These are phyloP conservation scores for Scolecobasidium constrictum DNA, from an alignment of 2,329 filamentous ascomycete species.

Conservation along the genomic window DNA sequence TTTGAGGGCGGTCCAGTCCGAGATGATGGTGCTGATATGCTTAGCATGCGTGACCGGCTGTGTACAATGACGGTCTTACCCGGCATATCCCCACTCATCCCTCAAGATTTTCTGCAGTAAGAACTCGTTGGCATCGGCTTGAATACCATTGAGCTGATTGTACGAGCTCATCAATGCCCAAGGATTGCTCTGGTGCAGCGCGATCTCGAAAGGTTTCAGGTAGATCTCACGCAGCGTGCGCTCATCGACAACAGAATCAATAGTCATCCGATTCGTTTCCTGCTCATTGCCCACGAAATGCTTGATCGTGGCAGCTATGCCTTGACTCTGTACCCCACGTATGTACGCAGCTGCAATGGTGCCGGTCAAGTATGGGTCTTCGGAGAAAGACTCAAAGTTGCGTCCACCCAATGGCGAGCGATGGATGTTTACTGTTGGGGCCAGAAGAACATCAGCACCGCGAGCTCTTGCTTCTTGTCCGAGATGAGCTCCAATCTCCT, in stretches of 20 bases:
- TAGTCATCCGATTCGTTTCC: slow-evolving; percentile 55
- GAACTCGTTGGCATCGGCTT: slow-evolving; percentile 27
- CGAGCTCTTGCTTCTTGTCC: slow-evolving; percentile 63
- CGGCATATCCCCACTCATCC: slow-evolving; percentile 30
- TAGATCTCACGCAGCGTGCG: slow-evolving; percentile 59
- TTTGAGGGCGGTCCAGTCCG: slow-evolving; percentile 29
- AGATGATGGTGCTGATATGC: slow-evolving; percentile 26
- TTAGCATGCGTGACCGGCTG: no score
- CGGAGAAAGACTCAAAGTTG: slow-evolving; percentile 80
- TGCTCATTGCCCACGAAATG: slow-evolving; percentile 68
- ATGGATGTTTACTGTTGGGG: slow-evolving; percentile 72
- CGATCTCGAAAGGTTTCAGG: slow-evolving; percentile 65
- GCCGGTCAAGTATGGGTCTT: slow-evolving; percentile 69
- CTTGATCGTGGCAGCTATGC: slow-evolving; percentile 69
- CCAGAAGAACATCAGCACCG: slow-evolving; percentile 62
- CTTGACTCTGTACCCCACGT: slow-evolving; percentile 60
- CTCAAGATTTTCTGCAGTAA: slow-evolving; percentile 31
- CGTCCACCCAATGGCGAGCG: slow-evolving; percentile 72
- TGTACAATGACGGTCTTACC: slow-evolving; percentile 9
- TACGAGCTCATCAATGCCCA: slow-evolving; percentile 62
- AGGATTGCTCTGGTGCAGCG: slow-evolving; percentile 53
- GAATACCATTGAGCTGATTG: slow-evolving; percentile 53
- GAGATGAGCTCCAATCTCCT: slow-evolving; percentile 59
- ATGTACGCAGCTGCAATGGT: slow-evolving; percentile 63
- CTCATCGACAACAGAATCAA: slow-evolving; percentile 54